Evolutionary conservation across 73 alveolate genomes (phyloP).

Genomic region (Paraurostyla sp.): DNA sequence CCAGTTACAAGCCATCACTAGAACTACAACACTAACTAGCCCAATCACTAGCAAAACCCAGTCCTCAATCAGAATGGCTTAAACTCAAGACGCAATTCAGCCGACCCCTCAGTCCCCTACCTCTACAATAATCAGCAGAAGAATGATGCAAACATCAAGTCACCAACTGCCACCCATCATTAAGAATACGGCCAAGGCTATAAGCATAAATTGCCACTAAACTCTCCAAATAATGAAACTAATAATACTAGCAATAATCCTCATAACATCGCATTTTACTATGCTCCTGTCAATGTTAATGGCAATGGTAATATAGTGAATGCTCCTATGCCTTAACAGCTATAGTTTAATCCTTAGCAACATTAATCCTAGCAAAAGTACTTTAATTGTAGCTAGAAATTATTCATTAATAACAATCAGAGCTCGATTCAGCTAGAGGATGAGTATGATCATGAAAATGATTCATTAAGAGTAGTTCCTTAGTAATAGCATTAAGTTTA

Average conservation of each 20-base stretch:
- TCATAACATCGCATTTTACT: neutral
- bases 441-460: neutral
- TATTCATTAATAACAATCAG: constrained; percentile 6
- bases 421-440: neutral
- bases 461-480: too few species aligned
- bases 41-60: neutral
- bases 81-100: too few species aligned
- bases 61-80: too few species aligned
- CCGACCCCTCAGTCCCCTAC: too few species aligned
- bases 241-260: neutral
- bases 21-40: neutral
- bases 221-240: constrained; percentile 19
- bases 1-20: too few species aligned
- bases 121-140: too few species aligned
- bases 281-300: constrained; percentile 36
- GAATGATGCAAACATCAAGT: neutral
- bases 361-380: neutral
- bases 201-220: constrained; percentile 17
- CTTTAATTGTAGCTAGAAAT: constrained; percentile 12
- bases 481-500: too few species aligned
- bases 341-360: too few species aligned
- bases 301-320: constrained; percentile 36
- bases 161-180: neutral
- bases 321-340: neutral
- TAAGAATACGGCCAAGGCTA: neutral